These are phyloP conservation scores for Phytophthora niederhauseri DNA, from an alignment of 352 stramenopile genomes.

Conservation along the genomic window DNA sequence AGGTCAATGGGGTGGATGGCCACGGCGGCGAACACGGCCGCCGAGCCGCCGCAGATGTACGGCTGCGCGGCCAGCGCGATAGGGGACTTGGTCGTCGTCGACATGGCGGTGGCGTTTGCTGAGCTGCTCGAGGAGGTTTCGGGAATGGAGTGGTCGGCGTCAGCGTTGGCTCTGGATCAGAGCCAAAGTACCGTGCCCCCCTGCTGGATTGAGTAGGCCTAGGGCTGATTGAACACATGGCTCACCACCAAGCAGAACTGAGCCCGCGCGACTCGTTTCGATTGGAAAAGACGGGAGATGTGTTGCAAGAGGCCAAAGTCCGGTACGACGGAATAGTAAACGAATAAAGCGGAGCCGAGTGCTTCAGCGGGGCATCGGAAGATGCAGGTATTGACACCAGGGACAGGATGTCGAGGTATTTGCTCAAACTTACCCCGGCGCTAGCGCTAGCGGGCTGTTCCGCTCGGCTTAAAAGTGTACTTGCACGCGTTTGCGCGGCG, in stretches of 20 bases:
- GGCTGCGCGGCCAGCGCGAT: conserved; percentile 68
- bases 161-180: not conserved
- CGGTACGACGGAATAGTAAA: not conserved
- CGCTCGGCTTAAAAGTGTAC: not conserved
- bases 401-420: not conserved
- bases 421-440: not conserved
- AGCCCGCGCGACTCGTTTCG: not conserved
- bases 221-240: conserved; percentile 16
- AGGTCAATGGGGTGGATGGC: conserved; percentile 93
- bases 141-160: conserved; percentile 28
- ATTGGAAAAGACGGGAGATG: conserved; percentile 19
- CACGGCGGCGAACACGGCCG: conserved; percentile 75
- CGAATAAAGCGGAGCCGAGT: conserved; percentile 1
- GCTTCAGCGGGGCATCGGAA: not conserved
- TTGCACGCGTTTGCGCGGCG: not conserved
- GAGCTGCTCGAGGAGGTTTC: conserved; percentile 30
- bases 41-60: conserved; percentile 80
- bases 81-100: conserved; percentile 44
- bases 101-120: conserved; percentile 22
- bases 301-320: not conserved
- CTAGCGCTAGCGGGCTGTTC: not conserved
- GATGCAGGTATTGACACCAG: not conserved
- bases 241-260: conserved; percentile 33
- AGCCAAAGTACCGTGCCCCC: too few relatives aligned
- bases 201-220: conserved; percentile 9